Percentiles rank a stretch among this genome's conserved stretches.
Conservation (phyloP, 306 rosid species). For the Psophocarpus tetragonolobus region DNA sequence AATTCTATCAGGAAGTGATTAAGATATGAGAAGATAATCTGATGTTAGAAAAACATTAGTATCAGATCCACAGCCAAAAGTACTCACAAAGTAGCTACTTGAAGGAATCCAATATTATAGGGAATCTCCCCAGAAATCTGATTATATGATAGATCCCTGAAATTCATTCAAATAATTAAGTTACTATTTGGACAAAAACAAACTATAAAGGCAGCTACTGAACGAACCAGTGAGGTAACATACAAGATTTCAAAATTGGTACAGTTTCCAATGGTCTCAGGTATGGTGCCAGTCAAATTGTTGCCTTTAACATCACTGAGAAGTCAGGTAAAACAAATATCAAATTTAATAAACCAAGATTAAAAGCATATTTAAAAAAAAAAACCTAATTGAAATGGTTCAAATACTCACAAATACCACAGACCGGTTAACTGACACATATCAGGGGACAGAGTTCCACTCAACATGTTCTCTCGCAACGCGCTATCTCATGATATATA, state of each 20-base stretch:
- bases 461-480: constrained; percentile 10
- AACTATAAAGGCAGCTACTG: neutral
- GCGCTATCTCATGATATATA: neutral
- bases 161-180: neutral
- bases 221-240: neutral
- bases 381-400: neutral
- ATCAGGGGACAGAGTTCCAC: constrained; percentile 20
- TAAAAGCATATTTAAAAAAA: neutral
- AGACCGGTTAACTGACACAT: constrained; percentile 17
- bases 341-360: neutral
- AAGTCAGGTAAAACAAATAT: neutral
- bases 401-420: constrained; percentile 21
- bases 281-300: constrained; percentile 19
- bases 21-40: neutral
- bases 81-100: constrained; percentile 19
- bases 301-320: constrained; percentile 12
- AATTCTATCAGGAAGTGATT: neutral
- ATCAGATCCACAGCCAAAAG: neutral
- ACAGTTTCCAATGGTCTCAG: constrained; percentile 23
- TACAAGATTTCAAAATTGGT: constrained; percentile 19
- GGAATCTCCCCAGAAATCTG: constrained; percentile 22
- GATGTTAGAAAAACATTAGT: neutral
- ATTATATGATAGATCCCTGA: constrained; percentile 22
- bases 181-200: neutral
- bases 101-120: constrained; percentile 15